Evolutionary conservation across 2,329 filamentous ascomycete species (phyloP), one percentile per base, ranked within the genome.

Genomic region (Colletotrichum caudatum): DNA sequence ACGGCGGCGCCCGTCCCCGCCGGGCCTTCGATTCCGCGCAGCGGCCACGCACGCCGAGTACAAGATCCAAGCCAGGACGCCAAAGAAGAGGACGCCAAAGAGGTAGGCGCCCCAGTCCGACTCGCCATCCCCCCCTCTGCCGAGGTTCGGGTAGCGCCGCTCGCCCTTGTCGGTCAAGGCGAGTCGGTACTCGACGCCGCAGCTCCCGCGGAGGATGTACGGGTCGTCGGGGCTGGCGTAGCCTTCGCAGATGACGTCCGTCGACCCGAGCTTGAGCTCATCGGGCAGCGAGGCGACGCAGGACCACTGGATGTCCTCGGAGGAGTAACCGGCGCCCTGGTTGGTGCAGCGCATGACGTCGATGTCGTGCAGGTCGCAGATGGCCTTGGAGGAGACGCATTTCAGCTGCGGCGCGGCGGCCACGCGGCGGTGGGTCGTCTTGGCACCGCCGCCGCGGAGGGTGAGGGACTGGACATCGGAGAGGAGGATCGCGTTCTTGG

Each of bases 201-300:
- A 98, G 80, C 93, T 96, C 29, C 96, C 96, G 77, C 93, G 94
- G 65, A 98, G 83, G n/a, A 98, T 88, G 80, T 94, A 97, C 0
- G 90, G 90, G 80, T 98, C 96, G 58, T 95, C 89, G 0, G 91
- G 82, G 18, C 84, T 86, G 69, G 88, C 84, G 82, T 97, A 98
- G 14, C 96, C 95, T 79, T 99, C 95, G 81, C 96, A 99, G 14
- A 94, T 85, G 66, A 98, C 95, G 73, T 98, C 95, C 14, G 95
- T 98, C 73, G 89, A 88, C 69, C 94, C 95, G 37, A 98, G 89
- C 81, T 88, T 88, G 74, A 92, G 85, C 77, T 91, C 88, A 29
- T 85, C 82, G 0, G 90, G 90, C 20, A 92, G 80, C 2, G 82
- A 80, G 0, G 90, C 89, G 6, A 89, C 90, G 82, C 95, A 99